Percentiles rank a stretch among this genome's conserved stretches.
phyloP scores from a whole-genome alignment of 148 eudicot species.

The Chenopodium quinoa region DNA sequence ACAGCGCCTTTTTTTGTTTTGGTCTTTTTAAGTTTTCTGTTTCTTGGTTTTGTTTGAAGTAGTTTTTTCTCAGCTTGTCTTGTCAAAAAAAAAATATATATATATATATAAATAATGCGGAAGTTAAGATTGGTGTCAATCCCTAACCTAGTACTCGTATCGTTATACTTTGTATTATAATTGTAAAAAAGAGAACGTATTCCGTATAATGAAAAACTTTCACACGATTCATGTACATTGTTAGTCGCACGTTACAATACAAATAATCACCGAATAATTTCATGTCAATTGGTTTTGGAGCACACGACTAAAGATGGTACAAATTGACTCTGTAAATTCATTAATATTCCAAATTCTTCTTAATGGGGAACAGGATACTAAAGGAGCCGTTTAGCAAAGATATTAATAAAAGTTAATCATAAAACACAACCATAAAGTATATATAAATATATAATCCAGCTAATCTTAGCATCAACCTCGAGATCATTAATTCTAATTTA shows the following conservation, averaged over 20 bases:
- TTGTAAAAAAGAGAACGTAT: no score
- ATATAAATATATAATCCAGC: conserved; percentile 14
- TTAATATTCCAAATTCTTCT: conserved; percentile 10
- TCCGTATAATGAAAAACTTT: no score
- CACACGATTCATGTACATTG: background rate
- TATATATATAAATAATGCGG: no score
- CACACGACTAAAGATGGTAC: background rate
- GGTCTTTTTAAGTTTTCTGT: no score
- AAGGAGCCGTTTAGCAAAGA: background rate
- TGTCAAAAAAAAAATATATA: no score
- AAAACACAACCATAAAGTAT: background rate
- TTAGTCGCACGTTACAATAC: background rate
- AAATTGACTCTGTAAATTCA: background rate
- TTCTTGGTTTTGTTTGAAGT: no score
- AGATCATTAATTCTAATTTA: background rate
- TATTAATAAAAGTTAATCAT: background rate
- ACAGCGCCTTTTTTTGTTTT: no score
- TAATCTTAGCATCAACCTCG: conserved; percentile 16
- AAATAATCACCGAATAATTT: background rate
- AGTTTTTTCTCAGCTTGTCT: no score
- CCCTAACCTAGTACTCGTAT: no score
- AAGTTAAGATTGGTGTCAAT: no score
- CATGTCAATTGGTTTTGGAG: conserved; percentile 1
- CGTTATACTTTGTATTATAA: no score
- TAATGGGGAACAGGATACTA: conserved; percentile 21